Conservation (phyloP, 169 alveolate species). For the Amoebophrya sp. region DNA sequence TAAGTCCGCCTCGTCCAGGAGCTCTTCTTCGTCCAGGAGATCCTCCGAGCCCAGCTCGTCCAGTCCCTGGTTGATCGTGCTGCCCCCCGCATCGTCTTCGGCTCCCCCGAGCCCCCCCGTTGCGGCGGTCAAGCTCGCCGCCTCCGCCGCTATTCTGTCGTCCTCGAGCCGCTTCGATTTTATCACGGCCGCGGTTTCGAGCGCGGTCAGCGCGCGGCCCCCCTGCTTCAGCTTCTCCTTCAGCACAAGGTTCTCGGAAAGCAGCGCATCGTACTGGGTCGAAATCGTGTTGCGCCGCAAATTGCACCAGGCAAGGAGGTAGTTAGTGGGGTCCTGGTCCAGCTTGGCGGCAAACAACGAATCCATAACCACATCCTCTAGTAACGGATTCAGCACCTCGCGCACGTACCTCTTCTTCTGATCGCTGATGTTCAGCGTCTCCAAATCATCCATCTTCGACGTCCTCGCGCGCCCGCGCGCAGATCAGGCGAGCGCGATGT, state of each 20-base stretch:
- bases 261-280: not conserved
- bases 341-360: not conserved
- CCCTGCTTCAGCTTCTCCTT: not conserved
- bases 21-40: not conserved
- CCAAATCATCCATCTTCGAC: not conserved
- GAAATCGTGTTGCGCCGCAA: not conserved
- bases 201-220: not conserved
- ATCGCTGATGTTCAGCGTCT: not conserved
- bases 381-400: not conserved
- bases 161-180: not conserved
- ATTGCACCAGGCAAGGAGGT: not conserved
- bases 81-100: not conserved
- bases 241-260: not conserved
- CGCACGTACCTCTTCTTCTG: not conserved
- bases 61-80: no score
- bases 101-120: not conserved
- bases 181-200: not conserved
- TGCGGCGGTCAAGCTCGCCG: not conserved
- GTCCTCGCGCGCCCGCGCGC: no score
- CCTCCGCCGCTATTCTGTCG: not conserved
- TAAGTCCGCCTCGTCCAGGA: not conserved
- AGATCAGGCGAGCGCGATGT: no score
- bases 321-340: not conserved
- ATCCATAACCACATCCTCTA: not conserved
- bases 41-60: no score